These are phyloP conservation scores for Croton setiger DNA, from an alignment of 441 rosid species.

Conservation along the genomic window DNA sequence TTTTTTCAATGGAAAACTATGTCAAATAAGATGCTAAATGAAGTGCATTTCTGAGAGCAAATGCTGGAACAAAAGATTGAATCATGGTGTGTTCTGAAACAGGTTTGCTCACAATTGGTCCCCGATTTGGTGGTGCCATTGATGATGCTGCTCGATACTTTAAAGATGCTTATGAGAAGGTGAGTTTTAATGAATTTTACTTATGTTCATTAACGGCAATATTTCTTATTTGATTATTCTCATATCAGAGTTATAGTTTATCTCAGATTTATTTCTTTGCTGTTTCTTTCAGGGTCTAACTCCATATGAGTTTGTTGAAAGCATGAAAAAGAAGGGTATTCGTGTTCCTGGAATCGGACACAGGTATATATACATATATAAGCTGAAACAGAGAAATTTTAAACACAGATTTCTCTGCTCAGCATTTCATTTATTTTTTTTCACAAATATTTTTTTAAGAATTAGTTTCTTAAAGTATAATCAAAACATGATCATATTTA, in stretches of 20 bases:
- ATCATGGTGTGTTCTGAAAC: slow-evolving; percentile 26
- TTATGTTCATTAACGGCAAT: neutral
- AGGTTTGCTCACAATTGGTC: slow-evolving; percentile 96
- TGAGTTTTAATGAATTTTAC: slow-evolving; percentile 26
- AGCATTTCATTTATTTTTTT: no score
- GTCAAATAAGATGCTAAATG: neutral
- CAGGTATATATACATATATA: slow-evolving; percentile 41
- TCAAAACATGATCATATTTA: no score
- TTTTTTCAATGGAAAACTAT: neutral
- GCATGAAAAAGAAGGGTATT: slow-evolving; percentile 97
- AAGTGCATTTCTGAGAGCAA: neutral
- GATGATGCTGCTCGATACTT: slow-evolving; percentile 96
- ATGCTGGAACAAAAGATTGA: slow-evolving; percentile 13
- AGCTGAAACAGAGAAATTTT: no score
- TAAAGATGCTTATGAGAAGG: slow-evolving; percentile 93
- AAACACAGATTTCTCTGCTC: no score
- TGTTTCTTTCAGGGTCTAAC: slow-evolving; percentile 55
- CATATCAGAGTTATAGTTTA: neutral
- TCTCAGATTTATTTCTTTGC: slow-evolving; percentile 17
- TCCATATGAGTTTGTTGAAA: slow-evolving; percentile 87
- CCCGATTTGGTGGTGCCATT: slow-evolving; percentile 97
- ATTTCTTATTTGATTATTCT: slow-evolving; percentile 11
- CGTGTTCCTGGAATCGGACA: slow-evolving; percentile 99
- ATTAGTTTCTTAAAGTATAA: no score
- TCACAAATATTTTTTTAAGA: no score